phyloP scores from a whole-genome alignment of 345 rosid species.

The Aquilaria sinensis region DNA sequence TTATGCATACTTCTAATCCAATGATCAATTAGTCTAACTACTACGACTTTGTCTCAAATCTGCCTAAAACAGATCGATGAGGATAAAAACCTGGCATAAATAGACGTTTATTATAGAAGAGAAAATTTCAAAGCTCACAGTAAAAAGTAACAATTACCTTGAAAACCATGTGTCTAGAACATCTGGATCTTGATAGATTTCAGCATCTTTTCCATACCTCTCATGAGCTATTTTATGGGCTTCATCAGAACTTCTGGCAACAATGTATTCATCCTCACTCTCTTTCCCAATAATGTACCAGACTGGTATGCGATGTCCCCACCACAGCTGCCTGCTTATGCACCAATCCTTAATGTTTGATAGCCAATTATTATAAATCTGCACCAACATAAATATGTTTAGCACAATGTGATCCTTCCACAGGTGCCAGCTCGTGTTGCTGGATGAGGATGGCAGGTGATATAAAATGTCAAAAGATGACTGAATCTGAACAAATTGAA shows the following conservation, averaged over 20 bases:
- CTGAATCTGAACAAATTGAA: too few relatives aligned
- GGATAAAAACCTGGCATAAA: not conserved
- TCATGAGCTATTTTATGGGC: slow-evolving; percentile 70
- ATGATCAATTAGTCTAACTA: too few relatives aligned
- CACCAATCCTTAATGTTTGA: slow-evolving; percentile 99
- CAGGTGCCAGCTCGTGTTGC: slow-evolving; percentile 5
- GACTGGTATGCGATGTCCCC: slow-evolving; percentile 99
- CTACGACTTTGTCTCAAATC: too few relatives aligned
- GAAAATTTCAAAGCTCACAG: not conserved
- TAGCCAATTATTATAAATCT: slow-evolving; percentile 96
- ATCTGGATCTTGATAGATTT: slow-evolving; percentile 94
- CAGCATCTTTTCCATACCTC: slow-evolving; percentile 76
- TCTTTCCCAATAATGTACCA: slow-evolving; percentile 92
- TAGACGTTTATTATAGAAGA: not conserved
- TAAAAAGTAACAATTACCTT: slow-evolving; percentile 44
- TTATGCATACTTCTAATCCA: too few relatives aligned
- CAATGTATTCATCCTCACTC: slow-evolving; percentile 78
- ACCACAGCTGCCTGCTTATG: slow-evolving; percentile 97
- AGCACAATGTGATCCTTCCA: not conserved
- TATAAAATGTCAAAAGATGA: too few relatives aligned
- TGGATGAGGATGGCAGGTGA: too few relatives aligned
- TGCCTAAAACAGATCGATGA: not conserved
- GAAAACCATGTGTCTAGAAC: slow-evolving; percentile 99
- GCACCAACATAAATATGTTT: slow-evolving; percentile 10
- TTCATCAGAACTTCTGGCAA: slow-evolving; percentile 72